Evolutionary conservation across 345 rosid species (phyloP), one percentile per base, ranked within the genome.

Genomic region (Eucalyptus polybractea): DNA sequence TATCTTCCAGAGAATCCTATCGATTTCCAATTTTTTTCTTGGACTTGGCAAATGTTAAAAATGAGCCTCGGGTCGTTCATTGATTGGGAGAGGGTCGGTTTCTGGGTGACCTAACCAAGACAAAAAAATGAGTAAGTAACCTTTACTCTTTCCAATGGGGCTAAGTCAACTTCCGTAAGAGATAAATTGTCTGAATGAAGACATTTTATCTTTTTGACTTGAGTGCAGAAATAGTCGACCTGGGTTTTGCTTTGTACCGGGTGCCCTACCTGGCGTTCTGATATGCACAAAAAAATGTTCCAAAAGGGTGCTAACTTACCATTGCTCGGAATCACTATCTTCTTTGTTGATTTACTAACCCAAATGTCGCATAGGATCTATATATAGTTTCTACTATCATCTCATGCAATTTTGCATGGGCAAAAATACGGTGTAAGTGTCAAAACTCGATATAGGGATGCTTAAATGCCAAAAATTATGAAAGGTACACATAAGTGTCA

Each of bases 371-470:
- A n/a, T 7, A 4, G 40, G 40, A 65, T 65, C 76, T 65, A 7
- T 16, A n/a, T 65, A 65, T 15, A 15, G 8, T 65, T 65, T n/a
- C 37, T n/a, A 65, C 76, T 31, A 14, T 16, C 10, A 7, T 16
- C 4, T 65, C 76, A n/a, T 14, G 40, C 21, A n/a, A 16, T n/a
- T 33, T 15, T 65, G 76, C 40, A 7, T 0, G 8, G 4, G 13
- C 29, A 10, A 56, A 53, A 53, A 21, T 53, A 53, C 0, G 58
- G 0, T 1, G 0, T 2, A 8, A 53, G 25, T 8, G 25, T 0
- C 58, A 53, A 53, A 53, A 21, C 4, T 21, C 2, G 10, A 53
- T 53, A 53, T 0, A 15, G 0, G 0, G 10, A 4, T 53, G 2
- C 0, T 53, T 53, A 53, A 53, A 53, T 53, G 0, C 0, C 0